Evolutionary conservation across 495 filamentous ascomycete species (phyloP), one percentile per base, ranked within the genome.

Genomic region (Choiromyces venosus): DNA sequence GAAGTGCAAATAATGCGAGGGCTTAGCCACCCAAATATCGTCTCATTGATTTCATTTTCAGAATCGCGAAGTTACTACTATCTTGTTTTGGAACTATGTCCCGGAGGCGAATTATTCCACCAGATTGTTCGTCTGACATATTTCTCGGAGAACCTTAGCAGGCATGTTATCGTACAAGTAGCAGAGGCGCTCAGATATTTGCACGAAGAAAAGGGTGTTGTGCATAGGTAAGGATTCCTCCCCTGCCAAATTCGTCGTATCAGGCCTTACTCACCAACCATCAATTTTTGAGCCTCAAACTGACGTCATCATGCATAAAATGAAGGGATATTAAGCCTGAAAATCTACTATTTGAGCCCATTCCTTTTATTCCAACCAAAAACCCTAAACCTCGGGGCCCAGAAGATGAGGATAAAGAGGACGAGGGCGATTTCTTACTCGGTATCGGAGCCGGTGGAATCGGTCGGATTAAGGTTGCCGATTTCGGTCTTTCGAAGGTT

Each of bases 1-100:
- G 95, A 99, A 82, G 96, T 99, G 18, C 93, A 97, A 82, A 98
- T 99, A 82, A 99, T 99, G 95, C 92, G 93, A 64, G 90, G 93
- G 79, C 85, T 98, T 67, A 93, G 98, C 76, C 96, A 99, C 77
- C 93, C 93, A 33, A 97, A 97, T 79, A 93, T 99, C 78, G 88
- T 96, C 83, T 93, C 92, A 78, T 87, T 99, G 33, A 87, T 97
- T 76, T 91, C 96, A 78, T 99, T 99, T 80, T 91, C 91, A 70
- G 95, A 99, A 83, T 96, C 93, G 10, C 87, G 86, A 46, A 93
- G 97, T 83, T 97, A 97, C 79, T 99, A 99, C 81, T 99, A 94
- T 83, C 97, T 99, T 76, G 88, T 99, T 67, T 87, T 99, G 44
- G 96, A 99, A 83, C 88, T 99, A 44, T 96, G 94, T 76, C 92